phyloP scores from a whole-genome alignment of 2,329 filamentous ascomycete genomes.

The Penicillium crustosum region DNA sequence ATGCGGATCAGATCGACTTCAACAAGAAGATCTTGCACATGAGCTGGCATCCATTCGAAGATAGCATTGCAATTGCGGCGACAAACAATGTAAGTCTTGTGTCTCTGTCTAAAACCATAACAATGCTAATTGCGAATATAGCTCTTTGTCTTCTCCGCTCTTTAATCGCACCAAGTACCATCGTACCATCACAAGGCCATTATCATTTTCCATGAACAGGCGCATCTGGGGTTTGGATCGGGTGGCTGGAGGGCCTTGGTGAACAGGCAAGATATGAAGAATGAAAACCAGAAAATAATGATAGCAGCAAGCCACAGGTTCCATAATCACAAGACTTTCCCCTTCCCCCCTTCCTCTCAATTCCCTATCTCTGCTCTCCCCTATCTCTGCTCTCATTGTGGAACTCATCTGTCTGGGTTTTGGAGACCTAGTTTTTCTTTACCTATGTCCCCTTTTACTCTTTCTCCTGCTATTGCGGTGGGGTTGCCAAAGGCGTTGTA shows the following conservation, averaged over 20 bases:
- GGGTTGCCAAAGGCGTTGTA: constrained; percentile 29
- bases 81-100: constrained; percentile 88
- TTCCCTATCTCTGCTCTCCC: constrained; percentile 9
- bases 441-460: constrained; percentile 6
- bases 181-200: constrained; percentile 15
- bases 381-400: constrained; percentile 7
- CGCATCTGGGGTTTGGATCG: constrained; percentile 22
- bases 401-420: constrained; percentile 4
- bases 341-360: constrained; percentile 5
- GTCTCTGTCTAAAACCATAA: neutral
- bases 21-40: constrained; percentile 99
- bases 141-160: constrained; percentile 77
- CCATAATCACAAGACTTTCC: constrained; percentile 28
- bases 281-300: constrained; percentile 23
- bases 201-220: constrained; percentile 26
- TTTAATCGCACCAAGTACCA: constrained; percentile 46
- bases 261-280: constrained; percentile 18
- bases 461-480: constrained; percentile 15
- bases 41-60: constrained; percentile 99
- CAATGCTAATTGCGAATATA: constrained; percentile 37
- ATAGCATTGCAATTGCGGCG: constrained; percentile 98
- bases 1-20: constrained; percentile 98
- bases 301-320: constrained; percentile 26
- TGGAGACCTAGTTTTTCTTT: constrained; percentile 14
- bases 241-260: constrained; percentile 20